These are phyloP conservation scores for Carex scoparia DNA, from an alignment of 176 grass and related monocot genomes.

Conservation along the genomic window DNA sequence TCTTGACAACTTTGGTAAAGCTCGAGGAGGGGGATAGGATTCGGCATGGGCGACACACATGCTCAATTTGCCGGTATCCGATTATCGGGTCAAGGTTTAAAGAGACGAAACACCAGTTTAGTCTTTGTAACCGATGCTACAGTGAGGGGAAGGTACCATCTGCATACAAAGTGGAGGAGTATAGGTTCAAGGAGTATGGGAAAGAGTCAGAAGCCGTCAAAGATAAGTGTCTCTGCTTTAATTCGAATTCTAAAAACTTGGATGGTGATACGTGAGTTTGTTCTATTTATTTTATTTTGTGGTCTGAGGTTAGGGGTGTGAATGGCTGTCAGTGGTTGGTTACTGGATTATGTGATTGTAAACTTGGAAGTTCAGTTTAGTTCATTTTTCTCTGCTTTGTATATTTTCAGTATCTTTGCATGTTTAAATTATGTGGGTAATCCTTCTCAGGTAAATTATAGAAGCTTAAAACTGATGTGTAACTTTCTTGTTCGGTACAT, in stretches of 20 bases:
- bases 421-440: neutral
- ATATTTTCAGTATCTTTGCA: neutral
- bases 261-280: conserved; percentile 59
- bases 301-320: neutral
- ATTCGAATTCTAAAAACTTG: conserved; percentile 51
- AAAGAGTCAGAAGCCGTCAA: conserved; percentile 65
- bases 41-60: conserved; percentile 71
- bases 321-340: conserved; percentile 13
- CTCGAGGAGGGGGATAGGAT: conserved; percentile 90
- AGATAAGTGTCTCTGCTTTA: conserved; percentile 87
- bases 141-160: conserved; percentile 97
- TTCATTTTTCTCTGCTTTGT: conserved; percentile 18
- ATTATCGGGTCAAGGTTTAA: conserved; percentile 91
- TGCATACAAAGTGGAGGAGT: conserved; percentile 76
- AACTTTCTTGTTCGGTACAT: neutral
- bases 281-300: neutral
- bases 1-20: conserved; percentile 67
- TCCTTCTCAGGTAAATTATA: neutral
- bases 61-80: conserved; percentile 82
- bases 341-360: conserved; percentile 18
- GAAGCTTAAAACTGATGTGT: neutral
- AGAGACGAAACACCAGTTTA: conserved; percentile 80
- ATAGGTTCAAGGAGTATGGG: conserved; percentile 90
- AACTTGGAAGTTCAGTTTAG: conserved; percentile 23
- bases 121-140: conserved; percentile 86